Base-by-base conservation (phyloP, 2,329 filamentous ascomycete species). In the Thermoascus crustaceus region DNA sequence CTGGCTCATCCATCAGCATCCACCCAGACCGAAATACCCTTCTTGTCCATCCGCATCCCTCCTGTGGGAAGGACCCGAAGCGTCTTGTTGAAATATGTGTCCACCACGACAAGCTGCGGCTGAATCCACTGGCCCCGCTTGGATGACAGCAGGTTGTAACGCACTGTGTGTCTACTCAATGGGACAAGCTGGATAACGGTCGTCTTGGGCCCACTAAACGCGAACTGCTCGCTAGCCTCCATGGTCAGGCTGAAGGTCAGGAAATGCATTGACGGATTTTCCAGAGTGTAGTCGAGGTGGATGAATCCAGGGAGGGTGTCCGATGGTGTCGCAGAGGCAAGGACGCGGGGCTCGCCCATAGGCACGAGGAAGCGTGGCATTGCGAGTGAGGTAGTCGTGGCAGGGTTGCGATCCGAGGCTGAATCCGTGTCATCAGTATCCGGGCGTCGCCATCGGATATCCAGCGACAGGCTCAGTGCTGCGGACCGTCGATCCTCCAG, bases 201-300 rank as follows among this genome's bases (percentile, higher is more conserved):
- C 45, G 82, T 73, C 64, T 96, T 96, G 2, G 85, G 71, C 0
- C 91, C 91, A 5, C 85, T 87, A 60, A 98, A 96, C 0, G 87
- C 89, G 61, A 96, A 96, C 35, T 86, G 76, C 45, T 94, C 86
- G 55, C 78, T 89, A 2, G 87, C 83, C 48, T 98, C 89, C 87
- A 98, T 94, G 17, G 72, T 78, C 32, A 96, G 61, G 19, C 85
- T 87, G 62, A 98, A 98, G 0, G 88, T 94, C 32, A 98, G 74
- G 61, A 94, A 93, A 58, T 98, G 91, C 57, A 80, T 82, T 0
- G 89, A 95, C 0, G 88, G 84, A 56, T 98, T 98, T 63, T 98
- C 91, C 38, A 98, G 78, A 3, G 78, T 85, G 54, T 82, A 82
- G 40, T 73, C 63, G 24, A 79, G 61, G 32, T 75, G 60, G 23